These are phyloP conservation scores for Physcomitrium patens DNA, from an alignment of 225 moss, liverwort and hornwort genomes.

Conservation along the genomic window DNA sequence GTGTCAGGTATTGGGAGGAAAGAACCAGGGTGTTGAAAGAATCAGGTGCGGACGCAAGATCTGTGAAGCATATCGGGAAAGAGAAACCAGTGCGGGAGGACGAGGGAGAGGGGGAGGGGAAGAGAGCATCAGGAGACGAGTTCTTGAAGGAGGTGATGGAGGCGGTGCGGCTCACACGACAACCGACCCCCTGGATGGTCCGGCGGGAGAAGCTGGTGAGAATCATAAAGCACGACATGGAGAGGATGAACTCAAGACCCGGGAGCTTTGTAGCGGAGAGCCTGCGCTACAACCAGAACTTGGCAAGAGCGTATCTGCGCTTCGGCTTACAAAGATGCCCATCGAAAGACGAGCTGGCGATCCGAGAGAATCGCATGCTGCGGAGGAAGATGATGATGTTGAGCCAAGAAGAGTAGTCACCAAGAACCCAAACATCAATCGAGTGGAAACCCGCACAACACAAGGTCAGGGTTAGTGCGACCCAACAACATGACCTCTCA, in stretches of 20 bases:
- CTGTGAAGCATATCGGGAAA: no score
- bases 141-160: constrained; percentile 59
- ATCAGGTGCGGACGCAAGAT: no score
- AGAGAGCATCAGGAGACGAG: constrained; percentile 9
- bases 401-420: constrained; percentile 25
- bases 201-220: constrained; percentile 51
- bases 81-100: no score
- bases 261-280: constrained; percentile 63
- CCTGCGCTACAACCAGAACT: constrained; percentile 44
- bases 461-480: constrained; percentile 55
- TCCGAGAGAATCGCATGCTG: constrained; percentile 52
- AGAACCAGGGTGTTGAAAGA: no score
- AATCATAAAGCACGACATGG: constrained; percentile 47
- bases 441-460: constrained; percentile 66
- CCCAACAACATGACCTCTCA: constrained; percentile 88
- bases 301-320: constrained; percentile 54
- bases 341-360: constrained; percentile 41
- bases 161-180: constrained; percentile 47
- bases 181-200: constrained; percentile 41
- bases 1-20: no score
- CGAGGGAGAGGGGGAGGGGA: no score
- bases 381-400: constrained; percentile 52
- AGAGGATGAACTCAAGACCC: constrained; percentile 42
- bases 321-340: constrained; percentile 50
- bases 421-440: neutral